These are phyloP conservation scores for Piromyces finnis DNA, from an alignment of 192 early-diverging fungal genomes.

Conservation along the genomic window DNA sequence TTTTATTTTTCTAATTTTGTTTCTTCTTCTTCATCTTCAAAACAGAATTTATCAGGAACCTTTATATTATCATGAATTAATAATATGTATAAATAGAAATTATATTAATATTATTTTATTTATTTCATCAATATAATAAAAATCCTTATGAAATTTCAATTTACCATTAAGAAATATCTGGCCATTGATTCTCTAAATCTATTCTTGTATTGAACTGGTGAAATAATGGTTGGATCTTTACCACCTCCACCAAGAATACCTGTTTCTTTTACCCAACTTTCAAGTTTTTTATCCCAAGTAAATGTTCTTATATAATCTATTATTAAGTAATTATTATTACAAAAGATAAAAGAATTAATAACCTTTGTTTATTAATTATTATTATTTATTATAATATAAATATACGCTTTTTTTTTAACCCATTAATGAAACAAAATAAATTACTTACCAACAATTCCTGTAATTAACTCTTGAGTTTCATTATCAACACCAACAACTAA, in stretches of 20 bases:
- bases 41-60: neutral
- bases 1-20: neutral
- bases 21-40: neutral
- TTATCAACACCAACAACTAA: conserved; percentile 87
- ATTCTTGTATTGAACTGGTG: conserved; percentile 80
- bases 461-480: conserved; percentile 64
- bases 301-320: conserved; percentile 89
- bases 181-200: conserved; percentile 93
- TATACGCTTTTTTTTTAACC: no score
- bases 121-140: no score
- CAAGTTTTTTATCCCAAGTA: conserved; percentile 97
- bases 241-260: conserved; percentile 80
- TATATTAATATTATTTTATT: no score
- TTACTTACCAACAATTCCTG: conserved; percentile 81
- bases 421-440: no score
- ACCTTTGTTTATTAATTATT: no score
- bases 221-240: conserved; percentile 86
- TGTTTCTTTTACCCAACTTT: conserved; percentile 94
- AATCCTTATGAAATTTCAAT: no score
- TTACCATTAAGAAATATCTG: conserved; percentile 65
- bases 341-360: no score
- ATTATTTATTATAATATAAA: neutral
- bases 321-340: no score
- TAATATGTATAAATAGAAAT: no score
- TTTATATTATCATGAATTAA: no score